Conservation (phyloP, 805 yeast species). For the Wickerhamiella nectarea region DNA sequence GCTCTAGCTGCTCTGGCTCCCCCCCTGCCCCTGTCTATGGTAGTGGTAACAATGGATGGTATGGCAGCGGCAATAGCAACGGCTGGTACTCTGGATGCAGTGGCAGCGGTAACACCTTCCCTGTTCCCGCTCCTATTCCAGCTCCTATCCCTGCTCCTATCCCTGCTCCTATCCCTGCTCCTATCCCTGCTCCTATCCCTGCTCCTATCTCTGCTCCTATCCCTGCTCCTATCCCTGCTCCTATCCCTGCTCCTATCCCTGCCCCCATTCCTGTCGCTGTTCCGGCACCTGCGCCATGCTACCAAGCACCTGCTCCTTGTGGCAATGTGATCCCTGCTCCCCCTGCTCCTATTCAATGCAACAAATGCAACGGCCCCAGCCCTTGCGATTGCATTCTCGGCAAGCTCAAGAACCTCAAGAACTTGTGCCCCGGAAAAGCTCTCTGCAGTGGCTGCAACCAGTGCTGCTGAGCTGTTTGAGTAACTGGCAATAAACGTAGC, state of each 20-base stretch:
- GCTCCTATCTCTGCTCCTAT: background rate
- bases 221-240: background rate
- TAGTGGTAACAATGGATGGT: too few species aligned
- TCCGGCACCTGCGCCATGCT: background rate
- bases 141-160: background rate
- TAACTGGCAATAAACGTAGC: slow-evolving; percentile 1
- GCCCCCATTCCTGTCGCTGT: background rate
- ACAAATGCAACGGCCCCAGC: background rate
- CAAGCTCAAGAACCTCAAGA: background rate
- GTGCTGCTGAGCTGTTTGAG: slow-evolving; percentile 7
- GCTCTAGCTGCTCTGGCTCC: background rate
- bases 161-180: slow-evolving; percentile 1
- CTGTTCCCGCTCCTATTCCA: too few species aligned
- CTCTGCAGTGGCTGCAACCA: slow-evolving; percentile 7
- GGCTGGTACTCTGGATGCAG: background rate
- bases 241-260: background rate
- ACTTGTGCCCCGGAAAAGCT: slow-evolving; percentile 2
- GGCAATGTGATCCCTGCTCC: too few species aligned
- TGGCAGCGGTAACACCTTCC: background rate
- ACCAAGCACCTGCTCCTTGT: too few species aligned
- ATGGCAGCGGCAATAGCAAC: background rate
- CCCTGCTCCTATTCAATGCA: background rate
- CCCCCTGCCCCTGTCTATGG: too few species aligned
- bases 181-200: slow-evolving; percentile 1
- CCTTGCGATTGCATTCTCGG: slow-evolving; percentile 1